phyloP scores from a whole-genome alignment of 2,329 filamentous ascomycete genomes.

The Hypomyces rosellus region DNA sequence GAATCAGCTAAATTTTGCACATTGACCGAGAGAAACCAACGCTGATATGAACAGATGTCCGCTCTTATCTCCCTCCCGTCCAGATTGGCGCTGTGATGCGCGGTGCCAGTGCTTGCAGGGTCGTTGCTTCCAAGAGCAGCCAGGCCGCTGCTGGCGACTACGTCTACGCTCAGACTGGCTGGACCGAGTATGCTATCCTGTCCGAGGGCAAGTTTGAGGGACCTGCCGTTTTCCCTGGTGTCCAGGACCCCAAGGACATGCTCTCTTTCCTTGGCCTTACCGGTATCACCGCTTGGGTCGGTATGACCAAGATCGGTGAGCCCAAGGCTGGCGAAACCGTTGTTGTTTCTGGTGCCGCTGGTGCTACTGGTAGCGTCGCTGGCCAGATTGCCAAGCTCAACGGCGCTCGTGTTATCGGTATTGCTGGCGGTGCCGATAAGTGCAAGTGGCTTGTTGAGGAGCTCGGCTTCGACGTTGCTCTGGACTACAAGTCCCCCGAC shows the following conservation, averaged over 20 bases:
- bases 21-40: not conserved
- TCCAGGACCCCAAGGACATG: slow-evolving; percentile 48
- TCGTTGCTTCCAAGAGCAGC: slow-evolving; percentile 53
- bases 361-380: slow-evolving; percentile 69
- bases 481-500: slow-evolving; percentile 63
- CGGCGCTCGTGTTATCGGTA: slow-evolving; percentile 55
- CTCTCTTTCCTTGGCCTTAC: slow-evolving; percentile 60
- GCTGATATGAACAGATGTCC: slow-evolving; percentile 27
- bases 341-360: slow-evolving; percentile 71
- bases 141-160: slow-evolving; percentile 52
- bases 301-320: slow-evolving; percentile 61
- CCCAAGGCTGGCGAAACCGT: slow-evolving; percentile 66
- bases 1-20: not conserved
- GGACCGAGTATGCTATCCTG: slow-evolving; percentile 60
- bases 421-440: slow-evolving; percentile 62
- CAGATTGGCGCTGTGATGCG: slow-evolving; percentile 64
- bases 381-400: slow-evolving; percentile 74
- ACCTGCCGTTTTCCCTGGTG: slow-evolving; percentile 33
- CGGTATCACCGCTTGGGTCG: slow-evolving; percentile 70
- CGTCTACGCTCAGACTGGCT: slow-evolving; percentile 51
- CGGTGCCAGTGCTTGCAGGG: slow-evolving; percentile 52
- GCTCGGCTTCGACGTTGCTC: slow-evolving; percentile 59
- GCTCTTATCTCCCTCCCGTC: slow-evolving; percentile 63
- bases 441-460: slow-evolving; percentile 58
- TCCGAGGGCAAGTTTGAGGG: slow-evolving; percentile 43